Base-by-base conservation (phyloP, 1,139 yeast species). In the Candida frijolesensis region DNA sequence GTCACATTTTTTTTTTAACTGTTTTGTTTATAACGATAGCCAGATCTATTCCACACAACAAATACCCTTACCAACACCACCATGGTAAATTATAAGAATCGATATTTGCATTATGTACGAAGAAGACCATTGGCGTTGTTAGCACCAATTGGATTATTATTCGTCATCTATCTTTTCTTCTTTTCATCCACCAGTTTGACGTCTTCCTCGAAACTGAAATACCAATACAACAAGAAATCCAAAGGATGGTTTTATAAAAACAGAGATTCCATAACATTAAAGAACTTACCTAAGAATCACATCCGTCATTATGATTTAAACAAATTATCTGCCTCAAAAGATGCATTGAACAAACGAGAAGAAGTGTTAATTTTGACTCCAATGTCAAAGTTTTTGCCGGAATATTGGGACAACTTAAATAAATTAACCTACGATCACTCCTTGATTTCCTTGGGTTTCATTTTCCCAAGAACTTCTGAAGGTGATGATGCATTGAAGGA, bases 361-460 rank as follows among this genome's bases (percentile, higher is more conserved):
- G 87, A 87, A 57, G 89, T 94, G 33, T 76, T 94, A 64, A 82
- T 88, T 56, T 79, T 89, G 68, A 84, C 97, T 2, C 99, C 99
- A 42, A 84, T 94, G 83, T 87, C 96, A 45, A 81, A 84, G 57
- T 94, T 94, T 65, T 83, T 87, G 64, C 84, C 85, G 19, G 87
- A 82, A 59, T 94, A 91, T 72, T 94, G 98, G 98, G 81, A 82
- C 40, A 94, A 94, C 66, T 70, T 94, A 55, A 69, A 87, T 55
- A 77, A 78, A 57, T 72, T 94, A 61, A 74, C 84, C 15, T 94
- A 94, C 66, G 98, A 97, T 52, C 89, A 94, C 66, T 84, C 83
- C 44, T 79, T 89, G 58, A 78, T 92, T 46, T 96, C 92, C 57
- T 77, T 94, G 51, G 99, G 98, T 0, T 92, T 94, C 65, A 92